Base-by-base conservation (phyloP, 768 basidiomycete genomes). In the Leccinum ochraceum region DNA sequence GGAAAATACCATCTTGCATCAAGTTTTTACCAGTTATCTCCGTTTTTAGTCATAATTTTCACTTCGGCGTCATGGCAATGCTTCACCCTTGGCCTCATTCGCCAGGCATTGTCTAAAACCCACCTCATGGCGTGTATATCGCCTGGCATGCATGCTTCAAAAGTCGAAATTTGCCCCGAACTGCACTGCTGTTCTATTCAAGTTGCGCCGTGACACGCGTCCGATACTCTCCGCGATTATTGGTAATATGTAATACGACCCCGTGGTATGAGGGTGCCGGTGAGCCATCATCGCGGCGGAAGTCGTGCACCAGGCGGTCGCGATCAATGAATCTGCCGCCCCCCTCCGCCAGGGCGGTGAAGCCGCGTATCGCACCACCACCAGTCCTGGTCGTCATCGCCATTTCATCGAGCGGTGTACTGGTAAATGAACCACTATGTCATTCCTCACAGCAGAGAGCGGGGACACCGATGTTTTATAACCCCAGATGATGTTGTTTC, bases 201-300 rank as follows among this genome's bases (percentile, higher is more conserved):
- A n/a, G 61, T 62, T 71, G 64, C 68, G 66, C 64, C 61, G 36
- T 66, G 36, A 66, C 68, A 69, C 67, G 66, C 64, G 58, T 36
- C 37, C 54, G 57, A 60, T 56, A 48, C 2, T 61, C 64, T 68
- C 62, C 69, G 69, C 69, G 61, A 66, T 53, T 34, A 50, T 61
- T 61, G 17, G 39, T 60, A 66, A 71, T 69, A 69, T 69, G 69
- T 69, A 69, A 69, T 69, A 69, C 53, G 56, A 28, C 60, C 67
- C 65, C 67, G 67, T 69, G 69, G 60, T 59, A 51, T 28, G 44
- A 46, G 44, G 44, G 44, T 46, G 24, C 50, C 52, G 56, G 66
- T 49, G 59, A 67, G 48, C 60, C 68, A 60, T 70, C 68, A 68
- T 64, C 57, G 63, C 66, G 66, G 53, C 61, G 60, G 61, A 54